phyloP scores from a whole-genome alignment of 257 asterid genomes.

The Nicotiana undulata region DNA sequence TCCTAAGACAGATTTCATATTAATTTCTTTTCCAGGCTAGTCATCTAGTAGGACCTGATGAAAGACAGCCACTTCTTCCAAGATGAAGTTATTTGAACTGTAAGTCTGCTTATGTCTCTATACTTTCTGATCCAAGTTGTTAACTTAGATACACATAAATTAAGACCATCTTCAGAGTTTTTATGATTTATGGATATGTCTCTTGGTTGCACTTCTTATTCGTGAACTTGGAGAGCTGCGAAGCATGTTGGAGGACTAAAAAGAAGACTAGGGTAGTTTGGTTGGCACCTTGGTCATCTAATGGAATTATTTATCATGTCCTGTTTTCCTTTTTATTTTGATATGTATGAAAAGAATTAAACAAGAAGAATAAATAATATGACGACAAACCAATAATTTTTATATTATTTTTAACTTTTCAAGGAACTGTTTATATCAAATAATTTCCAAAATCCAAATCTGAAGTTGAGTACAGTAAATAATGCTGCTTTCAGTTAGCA shows the following conservation, averaged over 20 bases:
- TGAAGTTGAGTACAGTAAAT: not conserved
- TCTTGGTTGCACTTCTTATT: not conserved
- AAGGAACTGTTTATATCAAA: not conserved
- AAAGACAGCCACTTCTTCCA: slow-evolving; percentile 16
- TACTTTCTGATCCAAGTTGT: not conserved
- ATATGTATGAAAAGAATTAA: not conserved
- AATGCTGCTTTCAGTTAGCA: not conserved
- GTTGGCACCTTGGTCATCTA: not conserved
- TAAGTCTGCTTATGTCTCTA: slow-evolving; percentile 4
- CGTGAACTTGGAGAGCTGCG: not conserved
- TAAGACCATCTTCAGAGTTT: not conserved
- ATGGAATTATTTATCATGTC: not conserved
- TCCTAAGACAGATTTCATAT: not conserved
- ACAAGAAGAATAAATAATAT: not conserved
- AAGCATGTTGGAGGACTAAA: not conserved
- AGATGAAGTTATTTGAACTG: slow-evolving; percentile 7
- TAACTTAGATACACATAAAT: not conserved
- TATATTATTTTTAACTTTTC: not conserved
- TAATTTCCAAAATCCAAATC: not conserved
- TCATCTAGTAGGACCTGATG: slow-evolving; percentile 11
- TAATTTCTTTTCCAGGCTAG: slow-evolving; percentile 12
- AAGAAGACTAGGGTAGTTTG: not conserved
- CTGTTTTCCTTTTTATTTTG: not conserved
- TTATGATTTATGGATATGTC: not conserved
- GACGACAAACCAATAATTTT: not conserved